Base-by-base conservation (phyloP, 1,139 yeast genomes). In the Hansenula sp. region DNA sequence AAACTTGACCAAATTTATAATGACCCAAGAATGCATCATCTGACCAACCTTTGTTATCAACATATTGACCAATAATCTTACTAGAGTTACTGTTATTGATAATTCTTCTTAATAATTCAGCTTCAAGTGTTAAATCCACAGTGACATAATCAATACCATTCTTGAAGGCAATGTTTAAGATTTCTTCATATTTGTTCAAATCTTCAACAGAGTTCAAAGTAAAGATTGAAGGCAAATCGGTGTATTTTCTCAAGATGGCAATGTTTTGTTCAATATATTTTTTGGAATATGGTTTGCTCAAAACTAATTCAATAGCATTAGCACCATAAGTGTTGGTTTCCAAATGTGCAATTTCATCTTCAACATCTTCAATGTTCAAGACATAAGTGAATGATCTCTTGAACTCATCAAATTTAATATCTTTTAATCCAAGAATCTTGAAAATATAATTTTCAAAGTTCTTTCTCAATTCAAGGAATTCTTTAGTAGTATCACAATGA, bases 241-340 rank as follows among this genome's bases (percentile, higher is more conserved):
- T 71, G 32, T 69, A 69, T 53, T 66, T 75, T 56, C 96, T 78
- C 52, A 90, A 66, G 22, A 71, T 57, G 2, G 89, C 86, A 41
- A 88, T 67, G 60, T 89, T 96, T 48, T 79, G 80, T 40, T 86
- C 80, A 38, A 90, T 87, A 56, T 71, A 83, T 6, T 67, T 65
- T 19, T 64, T 59, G 31, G 71, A 71, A 43, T 69, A 66, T 42
- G 74, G 66, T 45, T 89, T 71, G 42, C 79, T 59, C 86, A 97
- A 86, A 47, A 95, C 74, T 41, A 92, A 68, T 58, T 90, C 96
- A 36, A 90, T 81, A 6, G 95, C 97, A 48, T 78, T 75, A 46
- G 82, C 75, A 2, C 97, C 97, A 43, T 73, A 65, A 21, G 77
- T 65, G 27, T 85, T 68, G n/a, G 71, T 71, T 29, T 70, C 72